Evolutionary conservation across 192 early-diverging fungal species (phyloP).

Genomic region (Backusella tuberculispora): DNA sequence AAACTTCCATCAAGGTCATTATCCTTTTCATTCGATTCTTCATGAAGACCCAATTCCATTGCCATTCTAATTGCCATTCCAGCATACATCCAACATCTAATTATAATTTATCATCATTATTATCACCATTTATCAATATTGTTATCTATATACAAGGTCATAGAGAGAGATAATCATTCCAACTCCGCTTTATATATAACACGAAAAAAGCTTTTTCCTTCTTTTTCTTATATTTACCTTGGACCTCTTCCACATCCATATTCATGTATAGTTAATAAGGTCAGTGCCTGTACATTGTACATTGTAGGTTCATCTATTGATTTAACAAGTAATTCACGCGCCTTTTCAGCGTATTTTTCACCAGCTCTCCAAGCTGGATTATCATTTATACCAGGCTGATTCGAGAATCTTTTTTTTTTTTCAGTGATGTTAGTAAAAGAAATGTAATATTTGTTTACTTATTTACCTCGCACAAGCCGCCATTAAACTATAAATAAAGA

Average conservation of each 20-base stretch:
- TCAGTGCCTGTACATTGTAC: constrained; percentile 53
- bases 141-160: background rate
- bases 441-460: background rate
- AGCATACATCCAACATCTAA: constrained; percentile 59
- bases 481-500: constrained; percentile 50
- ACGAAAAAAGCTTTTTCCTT: background rate
- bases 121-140: background rate
- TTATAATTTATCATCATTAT: background rate
- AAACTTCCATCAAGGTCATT: constrained; percentile 12
- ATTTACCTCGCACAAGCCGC: constrained; percentile 50
- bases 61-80: constrained; percentile 54
- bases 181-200: background rate
- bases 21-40: constrained; percentile 34
- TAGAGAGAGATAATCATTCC: background rate
- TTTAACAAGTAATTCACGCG: constrained; percentile 43
- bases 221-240: constrained; percentile 19
- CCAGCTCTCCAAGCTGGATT: constrained; percentile 55
- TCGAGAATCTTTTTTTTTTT: constrained; percentile 44
- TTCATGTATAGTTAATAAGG: constrained; percentile 51
- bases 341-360: constrained; percentile 55
- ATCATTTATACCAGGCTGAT: constrained; percentile 46
- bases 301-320: constrained; percentile 52
- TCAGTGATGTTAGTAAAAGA: background rate
- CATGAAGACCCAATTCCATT: constrained; percentile 56
- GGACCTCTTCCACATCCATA: constrained; percentile 57